Conservation (phyloP, 2,329 filamentous ascomycete genomes). For the Ilyonectria robusta region DNA sequence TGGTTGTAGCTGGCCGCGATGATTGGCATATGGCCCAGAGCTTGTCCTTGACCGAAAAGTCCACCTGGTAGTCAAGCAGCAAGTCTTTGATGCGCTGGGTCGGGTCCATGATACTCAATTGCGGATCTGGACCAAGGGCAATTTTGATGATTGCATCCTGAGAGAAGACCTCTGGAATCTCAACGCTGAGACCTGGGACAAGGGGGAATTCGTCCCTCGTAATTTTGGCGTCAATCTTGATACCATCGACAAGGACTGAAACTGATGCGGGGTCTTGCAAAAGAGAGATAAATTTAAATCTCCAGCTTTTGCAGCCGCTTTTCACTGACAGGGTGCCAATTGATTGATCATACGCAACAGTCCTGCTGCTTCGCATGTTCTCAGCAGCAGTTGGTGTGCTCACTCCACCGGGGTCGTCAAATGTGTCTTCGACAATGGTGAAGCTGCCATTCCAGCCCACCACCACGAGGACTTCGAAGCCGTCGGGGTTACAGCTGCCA, state of each 20-base stretch:
- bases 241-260: background rate
- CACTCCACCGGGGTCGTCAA: background rate
- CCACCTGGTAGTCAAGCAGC: conserved; percentile 18
- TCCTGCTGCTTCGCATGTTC: background rate
- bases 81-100: conserved; percentile 7
- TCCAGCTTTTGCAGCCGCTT: conserved; percentile 11
- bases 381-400: background rate
- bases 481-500: conserved; percentile 62
- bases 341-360: conserved; percentile 10
- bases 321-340: conserved; percentile 3
- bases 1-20: background rate
- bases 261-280: background rate
- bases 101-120: conserved; percentile 10
- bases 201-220: background rate
- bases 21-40: conserved; percentile 11
- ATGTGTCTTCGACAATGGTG: conserved; percentile 63
- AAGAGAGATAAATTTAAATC: conserved; percentile 13
- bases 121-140: conserved; percentile 14
- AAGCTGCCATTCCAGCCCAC: conserved; percentile 64
- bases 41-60: conserved; percentile 20
- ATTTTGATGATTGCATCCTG: conserved; percentile 4
- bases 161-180: background rate
- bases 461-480: conserved; percentile 64
- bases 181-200: background rate
- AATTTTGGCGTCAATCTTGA: background rate